Evolutionary conservation across 805 yeast species (phyloP).

Genomic region (Starmerella ratchasimensis): DNA sequence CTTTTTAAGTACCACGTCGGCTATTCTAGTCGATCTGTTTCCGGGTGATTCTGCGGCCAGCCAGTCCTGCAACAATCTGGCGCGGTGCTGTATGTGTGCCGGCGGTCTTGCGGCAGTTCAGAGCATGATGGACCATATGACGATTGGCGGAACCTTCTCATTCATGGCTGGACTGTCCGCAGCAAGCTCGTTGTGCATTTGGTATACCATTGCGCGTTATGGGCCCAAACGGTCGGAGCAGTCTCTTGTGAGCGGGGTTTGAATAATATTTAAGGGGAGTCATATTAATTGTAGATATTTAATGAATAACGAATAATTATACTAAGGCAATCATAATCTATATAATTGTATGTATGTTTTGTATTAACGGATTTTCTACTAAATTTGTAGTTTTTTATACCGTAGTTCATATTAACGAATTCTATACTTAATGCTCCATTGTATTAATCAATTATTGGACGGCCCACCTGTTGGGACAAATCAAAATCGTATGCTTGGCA

Average conservation of each 20-base stretch:
- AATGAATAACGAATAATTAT: not conserved
- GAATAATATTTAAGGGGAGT: too few relatives aligned
- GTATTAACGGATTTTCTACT: too few relatives aligned
- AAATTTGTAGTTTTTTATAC: too few relatives aligned
- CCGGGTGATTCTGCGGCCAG: conserved; percentile 63
- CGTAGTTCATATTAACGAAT: too few relatives aligned
- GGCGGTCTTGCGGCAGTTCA: conserved; percentile 53
- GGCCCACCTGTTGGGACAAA: too few relatives aligned
- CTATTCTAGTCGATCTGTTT: conserved; percentile 61
- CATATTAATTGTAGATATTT: not conserved
- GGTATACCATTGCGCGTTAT: conserved; percentile 6
- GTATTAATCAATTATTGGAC: too few relatives aligned
- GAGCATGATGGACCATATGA: conserved; percentile 43
- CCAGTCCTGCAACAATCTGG: conserved; percentile 55
- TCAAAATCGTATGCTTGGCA: too few relatives aligned
- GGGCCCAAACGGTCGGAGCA: conserved; percentile 9
- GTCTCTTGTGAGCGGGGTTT: not conserved
- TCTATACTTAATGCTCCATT: too few relatives aligned
- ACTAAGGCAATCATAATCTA: not conserved
- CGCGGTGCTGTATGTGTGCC: conserved; percentile 63
- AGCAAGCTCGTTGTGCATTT: conserved; percentile 12
- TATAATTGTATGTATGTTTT: not conserved
- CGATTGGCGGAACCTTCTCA: conserved; percentile 65
- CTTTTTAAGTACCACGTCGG: conserved; percentile 43
- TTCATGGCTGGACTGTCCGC: conserved; percentile 40